Base-by-base conservation (phyloP, 2,329 filamentous ascomycete species). In the Apiospora sp. region DNA sequence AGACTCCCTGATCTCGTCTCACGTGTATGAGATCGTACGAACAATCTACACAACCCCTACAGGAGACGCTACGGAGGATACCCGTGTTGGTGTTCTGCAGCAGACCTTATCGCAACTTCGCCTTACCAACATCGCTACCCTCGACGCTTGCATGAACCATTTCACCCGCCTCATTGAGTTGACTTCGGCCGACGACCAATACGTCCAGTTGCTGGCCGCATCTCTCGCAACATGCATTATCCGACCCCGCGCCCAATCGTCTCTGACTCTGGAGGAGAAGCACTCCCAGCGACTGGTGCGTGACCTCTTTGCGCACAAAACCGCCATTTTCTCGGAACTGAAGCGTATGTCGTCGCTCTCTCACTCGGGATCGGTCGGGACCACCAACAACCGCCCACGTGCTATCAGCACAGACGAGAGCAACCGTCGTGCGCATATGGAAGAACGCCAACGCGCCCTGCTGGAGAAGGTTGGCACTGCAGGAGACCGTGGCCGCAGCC, bases 21-120 rank as follows among this genome's bases (percentile, higher is more conserved):
- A 98, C 81, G 95, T 99, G 73, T 99, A 99, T 82, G 97, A 99
- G 85, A 98, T 99, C 80, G 92, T 99, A 81, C 95, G 98, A 84
- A 98, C 95, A 1, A 97, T 99, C 76, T 99, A 99, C 86, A 92
- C 91, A 67, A 95, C 93, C 19, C 92, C 94, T 16, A 88, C 93
- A 67, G 89, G 93, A 58, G 94, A 97, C 72, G 89, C 90, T 22
- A 91, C 92, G 4, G 94, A 97, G 77, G 88, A 91, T 70, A 92
- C 94, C 16, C 93, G 96, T 71, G 89, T 99, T 75, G 93, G 95
- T 71, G 94, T 98, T 74, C 90, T 99, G 46, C 96, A 99, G 83
- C 97, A 96, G 78, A 98, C 96, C 0, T 92, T 99, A 72, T 96
- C 95, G 51, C 95, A 98, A 82, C 90, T 99, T 72, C 93, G 96